phyloP scores from a whole-genome alignment of 495 filamentous ascomycete genomes.

The Hypoxylon lienhwacheense region DNA sequence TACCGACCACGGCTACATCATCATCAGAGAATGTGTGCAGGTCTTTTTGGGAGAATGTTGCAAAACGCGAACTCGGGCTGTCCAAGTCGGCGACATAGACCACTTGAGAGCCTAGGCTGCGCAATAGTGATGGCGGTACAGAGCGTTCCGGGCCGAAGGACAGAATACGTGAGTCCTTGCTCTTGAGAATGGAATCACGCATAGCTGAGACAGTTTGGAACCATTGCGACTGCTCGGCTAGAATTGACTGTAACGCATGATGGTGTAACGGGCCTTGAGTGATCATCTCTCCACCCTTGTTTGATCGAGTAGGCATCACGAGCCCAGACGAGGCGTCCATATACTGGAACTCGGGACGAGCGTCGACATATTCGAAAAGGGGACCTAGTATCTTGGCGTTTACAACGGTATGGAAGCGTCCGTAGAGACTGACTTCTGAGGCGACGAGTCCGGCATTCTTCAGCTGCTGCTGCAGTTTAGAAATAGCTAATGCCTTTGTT shows the following conservation, averaged over 20 bases:
- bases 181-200: conserved; percentile 4
- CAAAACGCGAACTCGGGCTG: conserved; percentile 10
- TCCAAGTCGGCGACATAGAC: conserved; percentile 22
- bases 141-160: conserved; percentile 29
- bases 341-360: conserved; percentile 41
- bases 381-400: conserved; percentile 18
- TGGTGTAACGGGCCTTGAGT: conserved; percentile 36
- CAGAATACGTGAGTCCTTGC: conserved; percentile 13
- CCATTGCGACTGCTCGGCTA: conserved; percentile 50
- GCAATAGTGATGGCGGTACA: conserved; percentile 24
- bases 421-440: conserved; percentile 41
- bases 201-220: conserved; percentile 33
- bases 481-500: conserved; percentile 29
- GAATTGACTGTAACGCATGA: conserved; percentile 44
- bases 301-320: conserved; percentile 32
- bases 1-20: conserved; percentile 48
- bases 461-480: conserved; percentile 37
- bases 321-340: conserved; percentile 42
- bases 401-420: conserved; percentile 43
- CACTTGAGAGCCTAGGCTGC: conserved; percentile 21
- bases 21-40: conserved; percentile 25
- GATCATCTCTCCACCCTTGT: conserved; percentile 21
- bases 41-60: conserved; percentile 9
- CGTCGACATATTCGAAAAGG: conserved; percentile 34
- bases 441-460: conserved; percentile 42